Evolutionary conservation across 2,329 filamentous ascomycete genomes (phyloP).

Genomic region (Gaeumannomyces sp.): DNA sequence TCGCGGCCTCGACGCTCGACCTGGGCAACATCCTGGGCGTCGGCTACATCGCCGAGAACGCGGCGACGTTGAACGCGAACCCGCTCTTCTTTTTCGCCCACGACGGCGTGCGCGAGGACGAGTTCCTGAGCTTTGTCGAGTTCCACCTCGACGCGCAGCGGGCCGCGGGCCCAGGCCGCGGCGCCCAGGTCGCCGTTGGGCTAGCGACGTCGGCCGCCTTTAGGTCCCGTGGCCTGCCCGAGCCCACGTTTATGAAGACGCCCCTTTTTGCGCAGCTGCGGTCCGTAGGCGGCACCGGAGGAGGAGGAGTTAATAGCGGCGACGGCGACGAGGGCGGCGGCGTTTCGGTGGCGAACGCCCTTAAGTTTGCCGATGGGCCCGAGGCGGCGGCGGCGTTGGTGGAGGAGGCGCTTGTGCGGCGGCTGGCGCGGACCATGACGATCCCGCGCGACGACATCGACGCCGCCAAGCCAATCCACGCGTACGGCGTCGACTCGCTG

Average conservation of each 20-base stretch:
- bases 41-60: conserved; percentile 22
- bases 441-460: conserved; percentile 11
- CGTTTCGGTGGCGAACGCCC: conserved; percentile 12
- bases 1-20: conserved; percentile 26
- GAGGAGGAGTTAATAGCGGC: conserved; percentile 4
- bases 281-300: conserved; percentile 10
- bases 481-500: conserved; percentile 33
- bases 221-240: conserved; percentile 11
- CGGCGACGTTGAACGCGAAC: conserved; percentile 10
- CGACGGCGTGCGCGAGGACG: conserved; percentile 15
- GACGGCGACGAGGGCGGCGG: conserved; percentile 9
- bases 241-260: conserved; percentile 14
- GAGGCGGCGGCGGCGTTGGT: conserved; percentile 37
- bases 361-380: conserved; percentile 13
- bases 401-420: background rate
- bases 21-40: conserved; percentile 25
- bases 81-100: conserved; percentile 15
- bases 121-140: conserved; percentile 14
- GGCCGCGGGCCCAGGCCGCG: background rate
- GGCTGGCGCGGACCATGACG: conserved; percentile 2
- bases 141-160: conserved; percentile 14
- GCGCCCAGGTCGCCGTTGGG: conserved; percentile 11
- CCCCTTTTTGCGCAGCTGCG: conserved; percentile 13
- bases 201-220: conserved; percentile 12
- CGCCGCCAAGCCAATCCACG: conserved; percentile 3